Evolutionary conservation across 495 filamentous ascomycete genomes (phyloP).

Genomic region (Penicillium daleae): DNA sequence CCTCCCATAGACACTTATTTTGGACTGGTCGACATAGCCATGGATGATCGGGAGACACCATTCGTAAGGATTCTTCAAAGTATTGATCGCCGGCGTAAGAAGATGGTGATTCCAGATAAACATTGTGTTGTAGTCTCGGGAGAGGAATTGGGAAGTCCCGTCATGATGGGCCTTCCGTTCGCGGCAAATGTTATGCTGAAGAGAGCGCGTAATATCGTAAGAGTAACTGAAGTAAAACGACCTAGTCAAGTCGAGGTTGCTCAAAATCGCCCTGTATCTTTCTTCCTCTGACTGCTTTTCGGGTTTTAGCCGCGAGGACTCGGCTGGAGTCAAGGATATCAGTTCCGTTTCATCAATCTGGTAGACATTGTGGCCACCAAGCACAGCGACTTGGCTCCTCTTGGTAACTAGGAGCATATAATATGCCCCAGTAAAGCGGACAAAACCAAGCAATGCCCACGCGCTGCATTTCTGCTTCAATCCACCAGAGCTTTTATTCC

Average conservation of each 20-base stretch:
- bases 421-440: constrained; percentile 92
- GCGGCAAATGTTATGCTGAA: constrained; percentile 89
- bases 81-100: constrained; percentile 70
- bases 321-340: constrained; percentile 74
- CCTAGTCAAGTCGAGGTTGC: constrained; percentile 83
- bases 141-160: constrained; percentile 59
- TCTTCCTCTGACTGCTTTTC: constrained; percentile 89
- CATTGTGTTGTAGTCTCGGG: constrained; percentile 85
- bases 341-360: constrained; percentile 95
- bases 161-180: constrained; percentile 71
- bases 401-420: constrained; percentile 98
- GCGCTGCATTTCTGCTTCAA: constrained; percentile 86
- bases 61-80: constrained; percentile 80
- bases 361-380: constrained; percentile 94
- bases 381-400: constrained; percentile 90
- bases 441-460: constrained; percentile 94
- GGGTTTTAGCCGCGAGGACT: constrained; percentile 65
- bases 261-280: constrained; percentile 84
- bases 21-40: constrained; percentile 91
- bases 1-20: constrained; percentile 80
- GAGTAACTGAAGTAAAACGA: constrained; percentile 99
- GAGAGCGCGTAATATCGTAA: constrained; percentile 90
- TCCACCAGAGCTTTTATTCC: constrained; percentile 89
- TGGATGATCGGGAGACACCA: constrained; percentile 98
- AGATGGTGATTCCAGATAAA: constrained; percentile 97